Percentiles rank a stretch among this genome's conserved stretches.
phyloP scores from a whole-genome alignment of 2,329 filamentous ascomycete species.

The Cryphonectria carpinicola region DNA sequence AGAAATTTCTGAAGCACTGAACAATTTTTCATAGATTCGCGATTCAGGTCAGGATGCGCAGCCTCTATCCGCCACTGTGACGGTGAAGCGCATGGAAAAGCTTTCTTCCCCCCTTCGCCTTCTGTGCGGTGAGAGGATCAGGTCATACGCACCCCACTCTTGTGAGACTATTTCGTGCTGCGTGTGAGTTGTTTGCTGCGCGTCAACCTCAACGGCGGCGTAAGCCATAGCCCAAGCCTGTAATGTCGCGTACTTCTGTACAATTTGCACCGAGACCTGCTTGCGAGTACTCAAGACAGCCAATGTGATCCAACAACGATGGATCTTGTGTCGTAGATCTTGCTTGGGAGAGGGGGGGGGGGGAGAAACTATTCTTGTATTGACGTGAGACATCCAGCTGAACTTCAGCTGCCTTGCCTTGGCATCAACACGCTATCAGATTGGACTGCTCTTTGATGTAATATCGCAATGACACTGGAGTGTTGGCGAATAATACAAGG shows the following conservation, averaged over 20 bases:
- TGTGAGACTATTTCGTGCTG: not conserved
- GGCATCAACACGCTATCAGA: not conserved
- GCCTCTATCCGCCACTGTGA: conserved; percentile 14
- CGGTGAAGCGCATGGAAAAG: not conserved
- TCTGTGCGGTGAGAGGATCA: not conserved
- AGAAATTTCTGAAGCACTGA: not conserved
- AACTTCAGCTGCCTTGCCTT: not conserved
- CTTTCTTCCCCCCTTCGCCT: not conserved
- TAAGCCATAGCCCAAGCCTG: not conserved
- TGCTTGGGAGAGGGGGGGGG: too few relatives aligned
- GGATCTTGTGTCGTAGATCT: not conserved
- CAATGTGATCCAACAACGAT: not conserved
- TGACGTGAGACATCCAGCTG: not conserved
- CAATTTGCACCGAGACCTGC: not conserved
- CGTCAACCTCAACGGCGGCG: not conserved
- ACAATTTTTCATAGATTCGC: not conserved
- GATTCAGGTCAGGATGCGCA: not conserved
- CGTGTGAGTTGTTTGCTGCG: not conserved
- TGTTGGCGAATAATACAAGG: not conserved
- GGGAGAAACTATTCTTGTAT: not conserved
- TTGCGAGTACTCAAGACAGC: not conserved
- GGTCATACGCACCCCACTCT: not conserved
- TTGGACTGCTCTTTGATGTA: not conserved
- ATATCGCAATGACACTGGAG: not conserved
- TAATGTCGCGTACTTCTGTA: not conserved